Evolutionary conservation across 441 rosid genomes (phyloP).

Genomic region (Gossypium schwendimanii): DNA sequence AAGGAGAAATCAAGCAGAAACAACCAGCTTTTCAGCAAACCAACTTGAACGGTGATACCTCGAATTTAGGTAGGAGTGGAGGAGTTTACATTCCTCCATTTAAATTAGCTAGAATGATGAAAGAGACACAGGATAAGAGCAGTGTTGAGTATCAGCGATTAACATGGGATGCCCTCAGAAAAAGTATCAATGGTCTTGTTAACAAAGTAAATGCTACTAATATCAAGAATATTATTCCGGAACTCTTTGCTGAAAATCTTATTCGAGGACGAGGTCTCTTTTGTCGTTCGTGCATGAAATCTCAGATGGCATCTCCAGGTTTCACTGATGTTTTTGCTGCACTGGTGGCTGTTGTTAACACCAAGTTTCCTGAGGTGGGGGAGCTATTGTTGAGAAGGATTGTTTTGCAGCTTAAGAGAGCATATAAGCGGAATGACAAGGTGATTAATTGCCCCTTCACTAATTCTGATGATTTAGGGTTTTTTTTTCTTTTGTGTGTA

Average conservation of each 20-base stretch:
- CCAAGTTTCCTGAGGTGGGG: constrained; percentile 89
- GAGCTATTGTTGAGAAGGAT: constrained; percentile 73
- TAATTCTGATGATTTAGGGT: background rate
- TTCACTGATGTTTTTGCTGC: constrained; percentile 93
- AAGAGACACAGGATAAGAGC: constrained; percentile 73
- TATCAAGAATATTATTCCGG: constrained; percentile 82
- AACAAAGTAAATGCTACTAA: constrained; percentile 82
- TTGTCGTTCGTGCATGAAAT: constrained; percentile 86
- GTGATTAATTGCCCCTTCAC: constrained; percentile 22
- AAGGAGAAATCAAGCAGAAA: constrained; percentile 22
- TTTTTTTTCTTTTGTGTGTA: background rate
- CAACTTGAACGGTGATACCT: constrained; percentile 31
- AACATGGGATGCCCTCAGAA: constrained; percentile 90
- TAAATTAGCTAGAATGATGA: constrained; percentile 84
- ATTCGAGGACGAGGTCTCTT: constrained; percentile 88
- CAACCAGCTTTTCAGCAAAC: constrained; percentile 24
- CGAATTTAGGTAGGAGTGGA: constrained; percentile 52
- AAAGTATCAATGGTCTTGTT: constrained; percentile 85
- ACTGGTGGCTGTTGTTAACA: constrained; percentile 67
- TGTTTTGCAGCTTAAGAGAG: constrained; percentile 87
- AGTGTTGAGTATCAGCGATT: constrained; percentile 80
- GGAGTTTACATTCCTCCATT: constrained; percentile 91
- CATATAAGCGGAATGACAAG: constrained; percentile 81
- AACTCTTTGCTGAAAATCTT: constrained; percentile 75
- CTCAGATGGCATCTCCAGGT: constrained; percentile 94